Evolutionary conservation across 2,329 filamentous ascomycete species (phyloP), one percentile per base, ranked within the genome.

Genomic region (Botrytis pseudocinerea): DNA sequence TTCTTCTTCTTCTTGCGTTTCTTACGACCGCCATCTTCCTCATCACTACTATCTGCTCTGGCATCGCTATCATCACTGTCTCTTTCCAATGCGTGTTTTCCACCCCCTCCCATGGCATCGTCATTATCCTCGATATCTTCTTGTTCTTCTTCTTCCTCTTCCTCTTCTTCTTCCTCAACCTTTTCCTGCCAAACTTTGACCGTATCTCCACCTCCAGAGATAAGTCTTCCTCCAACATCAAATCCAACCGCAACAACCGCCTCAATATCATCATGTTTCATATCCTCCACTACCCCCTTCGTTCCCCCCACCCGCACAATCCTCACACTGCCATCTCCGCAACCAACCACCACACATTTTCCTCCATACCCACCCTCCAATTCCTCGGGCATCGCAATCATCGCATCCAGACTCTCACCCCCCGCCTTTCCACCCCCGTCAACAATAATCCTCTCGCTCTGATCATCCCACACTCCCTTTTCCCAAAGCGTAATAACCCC

Each of bases 401-500:
- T 85, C n/a, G 90, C 88, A 79, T 98, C 95, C 60, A 98, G 84
- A 74, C 92, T 93, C 81, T 97, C 94, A 62, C 89, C 93, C 14
- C 89, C 91, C 32, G 82, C 83, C 77, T 83, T 86, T 28, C 86
- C 87, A 16, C 85, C 83, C 35, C 83, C 84, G 76, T 94, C 91
- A 14, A 98, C 89, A 66, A 92, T 89, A 78, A 98, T 92, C 70
- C 94, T 89, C 83, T 97, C 94, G 78, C 97, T 93, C 81, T 97
- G 94, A 81, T 98, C 95, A 79, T 97, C 95, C 95, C 96, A 98
- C 0, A 93, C 90, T 1, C 95, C 95, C 77, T 92, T 92, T 82
- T 99, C 95, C 95, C 96, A 99, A 10, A 98, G 84, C 7, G 95
- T 98, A 75, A 98, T 82, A 1, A 98, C 90, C 4, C 96, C 96